Evolutionary conservation across 257 asterid genomes (phyloP), one percentile per base, ranked within the genome.

Genomic region (Solanum arcanum): DNA sequence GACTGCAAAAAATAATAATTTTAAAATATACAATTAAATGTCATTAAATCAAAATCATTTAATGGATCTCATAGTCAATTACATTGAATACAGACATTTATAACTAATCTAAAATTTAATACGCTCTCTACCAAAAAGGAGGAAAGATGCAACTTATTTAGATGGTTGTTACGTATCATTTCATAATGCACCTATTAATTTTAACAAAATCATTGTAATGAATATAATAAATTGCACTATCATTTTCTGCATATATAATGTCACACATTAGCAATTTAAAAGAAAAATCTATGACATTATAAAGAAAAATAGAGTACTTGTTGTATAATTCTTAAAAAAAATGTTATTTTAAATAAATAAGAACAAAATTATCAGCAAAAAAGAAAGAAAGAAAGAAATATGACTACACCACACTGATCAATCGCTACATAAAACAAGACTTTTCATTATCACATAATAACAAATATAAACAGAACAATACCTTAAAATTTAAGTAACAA

Each of bases 1-100:
- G 98, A 89, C 98, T 95, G 76, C 86, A 78, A 25, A 76, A 72
- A 3, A 29, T 2, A 29, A 27, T 27, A 27, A 27, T 27, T 27
- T 27, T 27, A 27, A 27, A 33, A 33, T 33, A 33, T 33, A 33
- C 35, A 33, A 33, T 33, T 33, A 23, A 75, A 41, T 23, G 9
- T 31, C 83, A 41, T 75, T 41, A 18, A 75, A 41, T 73, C 2
- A 23, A 3, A 23, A 75, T 75, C 41, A 75, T 73, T 5, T 75
- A 23, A 3, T 25, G 10, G 9, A 75, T 41, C 21, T 18, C 46
- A 35, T 18, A 6, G 25, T n/a, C 83, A 75, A 39, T 80, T 80
- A 29, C 85, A 29, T 80, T 47, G 44, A 80, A 47, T 80, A 14
- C 9, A 27, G 68, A 7, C 85, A 29, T 47, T 47, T 47, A 80